These are phyloP conservation scores for Apodospora peruviana DNA, from an alignment of 495 filamentous ascomycete species.

Conservation along the genomic window DNA sequence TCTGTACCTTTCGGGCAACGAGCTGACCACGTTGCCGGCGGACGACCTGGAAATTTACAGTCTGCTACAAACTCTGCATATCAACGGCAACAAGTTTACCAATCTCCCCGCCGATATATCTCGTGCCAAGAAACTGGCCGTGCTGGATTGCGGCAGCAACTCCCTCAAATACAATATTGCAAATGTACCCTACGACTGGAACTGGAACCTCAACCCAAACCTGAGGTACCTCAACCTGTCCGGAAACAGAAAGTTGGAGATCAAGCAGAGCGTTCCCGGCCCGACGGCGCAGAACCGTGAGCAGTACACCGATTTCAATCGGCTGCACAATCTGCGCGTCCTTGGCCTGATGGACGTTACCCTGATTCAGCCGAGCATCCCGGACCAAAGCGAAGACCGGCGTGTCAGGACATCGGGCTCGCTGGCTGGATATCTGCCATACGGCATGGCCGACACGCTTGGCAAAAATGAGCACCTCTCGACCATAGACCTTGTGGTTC, in stretches of 20 bases:
- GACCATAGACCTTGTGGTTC: constrained; percentile 96
- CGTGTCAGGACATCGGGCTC: constrained; percentile 95
- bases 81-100: constrained; percentile 97
- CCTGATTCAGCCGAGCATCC: constrained; percentile 76
- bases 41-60: constrained; percentile 90
- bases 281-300: constrained; percentile 49
- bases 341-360: constrained; percentile 98
- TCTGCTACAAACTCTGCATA: constrained; percentile 80
- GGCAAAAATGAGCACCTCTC: constrained; percentile 91
- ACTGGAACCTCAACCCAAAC: constrained; percentile 97
- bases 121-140: constrained; percentile 75
- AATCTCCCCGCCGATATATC: constrained; percentile 92
- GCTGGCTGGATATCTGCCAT: constrained; percentile 76
- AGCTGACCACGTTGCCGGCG: constrained; percentile 81
- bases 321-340: constrained; percentile 77
- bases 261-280: constrained; percentile 66
- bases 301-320: constrained; percentile 87
- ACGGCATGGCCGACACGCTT: constrained; percentile 97
- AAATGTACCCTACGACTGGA: constrained; percentile 99
- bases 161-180: constrained; percentile 98
- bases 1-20: constrained; percentile 92
- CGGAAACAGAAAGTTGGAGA: constrained; percentile 94
- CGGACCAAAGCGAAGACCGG: constrained; percentile 91
- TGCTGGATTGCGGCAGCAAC: constrained; percentile 94
- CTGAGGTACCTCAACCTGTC: constrained; percentile 94